phyloP scores from a whole-genome alignment of 2,329 filamentous ascomycete species.

The Madurella mycetomatis region DNA sequence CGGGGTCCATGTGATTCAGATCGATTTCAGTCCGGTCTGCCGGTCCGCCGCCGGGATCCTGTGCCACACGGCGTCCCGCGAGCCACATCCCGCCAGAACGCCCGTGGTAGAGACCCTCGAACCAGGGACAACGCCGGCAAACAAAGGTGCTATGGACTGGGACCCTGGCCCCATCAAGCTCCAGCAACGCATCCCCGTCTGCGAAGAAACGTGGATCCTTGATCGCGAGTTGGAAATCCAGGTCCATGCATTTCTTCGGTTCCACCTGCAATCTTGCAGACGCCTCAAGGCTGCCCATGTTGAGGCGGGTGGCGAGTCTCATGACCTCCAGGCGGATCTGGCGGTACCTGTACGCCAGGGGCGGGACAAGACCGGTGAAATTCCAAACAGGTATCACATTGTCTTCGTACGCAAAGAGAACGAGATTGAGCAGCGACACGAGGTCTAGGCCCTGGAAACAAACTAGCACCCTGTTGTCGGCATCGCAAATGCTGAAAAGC shows the following conservation, averaged over 20 bases:
- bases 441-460: slow-evolving; percentile 68
- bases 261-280: slow-evolving; percentile 71
- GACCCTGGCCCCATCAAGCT: slow-evolving; percentile 70
- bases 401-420: slow-evolving; percentile 78
- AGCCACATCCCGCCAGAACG: slow-evolving; percentile 83
- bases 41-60: slow-evolving; percentile 23
- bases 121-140: slow-evolving; percentile 86
- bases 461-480: slow-evolving; percentile 50
- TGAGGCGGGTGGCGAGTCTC: slow-evolving; percentile 69
- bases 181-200: slow-evolving; percentile 72
- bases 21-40: slow-evolving; percentile 62
- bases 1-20: slow-evolving; percentile 70
- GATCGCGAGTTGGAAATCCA: slow-evolving; percentile 67
- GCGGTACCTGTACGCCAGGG: slow-evolving; percentile 68
- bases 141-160: slow-evolving; percentile 73
- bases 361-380: slow-evolving; percentile 61
- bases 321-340: slow-evolving; percentile 82
- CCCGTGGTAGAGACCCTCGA: slow-evolving; percentile 84
- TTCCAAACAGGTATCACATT: slow-evolving; percentile 82
- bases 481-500: slow-evolving; percentile 52
- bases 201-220: slow-evolving; percentile 67
- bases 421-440: slow-evolving; percentile 72
- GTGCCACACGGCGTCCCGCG: slow-evolving; percentile 55
- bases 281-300: slow-evolving; percentile 67
- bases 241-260: slow-evolving; percentile 58